These are phyloP conservation scores for Porphyridium purpureum DNA, from an alignment of 23 red algal genomes.

Conservation along the genomic window DNA sequence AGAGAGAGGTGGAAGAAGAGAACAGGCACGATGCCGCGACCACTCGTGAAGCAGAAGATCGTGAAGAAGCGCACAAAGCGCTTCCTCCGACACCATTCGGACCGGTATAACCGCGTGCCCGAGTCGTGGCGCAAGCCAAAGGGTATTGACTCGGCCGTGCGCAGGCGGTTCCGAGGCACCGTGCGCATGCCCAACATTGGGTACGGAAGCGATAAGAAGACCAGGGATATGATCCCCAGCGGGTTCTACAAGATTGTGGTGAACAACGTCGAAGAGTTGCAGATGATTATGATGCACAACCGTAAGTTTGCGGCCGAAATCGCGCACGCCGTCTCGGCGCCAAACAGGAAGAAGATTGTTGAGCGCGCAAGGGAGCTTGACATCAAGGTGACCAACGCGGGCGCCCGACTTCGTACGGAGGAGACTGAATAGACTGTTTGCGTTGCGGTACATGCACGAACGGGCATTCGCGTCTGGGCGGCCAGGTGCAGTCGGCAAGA, in stretches of 20 bases:
- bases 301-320: constrained; percentile 71
- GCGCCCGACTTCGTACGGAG: constrained; percentile 34
- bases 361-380: constrained; percentile 70
- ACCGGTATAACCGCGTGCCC: constrained; percentile 67
- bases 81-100: constrained; percentile 78
- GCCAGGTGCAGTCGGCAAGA: too few relatives aligned
- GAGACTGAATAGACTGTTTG: constrained; percentile 74
- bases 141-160: constrained; percentile 90
- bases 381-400: constrained; percentile 76
- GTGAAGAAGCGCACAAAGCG: constrained; percentile 97
- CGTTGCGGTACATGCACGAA: too few relatives aligned
- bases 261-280: constrained; percentile 71
- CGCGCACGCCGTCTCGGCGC: constrained; percentile 54
- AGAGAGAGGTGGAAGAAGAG: too few relatives aligned
- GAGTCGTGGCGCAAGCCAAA: constrained; percentile 89
- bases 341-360: constrained; percentile 70
- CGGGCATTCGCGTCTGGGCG: too few relatives aligned
- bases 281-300: constrained; percentile 93
- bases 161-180: constrained; percentile 72
- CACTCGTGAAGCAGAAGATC: constrained; percentile 8
- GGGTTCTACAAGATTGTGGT: constrained; percentile 94
- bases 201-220: constrained; percentile 73
- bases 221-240: constrained; percentile 78
- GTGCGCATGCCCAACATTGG: constrained; percentile 98
- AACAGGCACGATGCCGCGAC: not conserved